Conservation (phyloP, 371 early-diverging fungal genomes). For the Lichtheimia ornata region DNA sequence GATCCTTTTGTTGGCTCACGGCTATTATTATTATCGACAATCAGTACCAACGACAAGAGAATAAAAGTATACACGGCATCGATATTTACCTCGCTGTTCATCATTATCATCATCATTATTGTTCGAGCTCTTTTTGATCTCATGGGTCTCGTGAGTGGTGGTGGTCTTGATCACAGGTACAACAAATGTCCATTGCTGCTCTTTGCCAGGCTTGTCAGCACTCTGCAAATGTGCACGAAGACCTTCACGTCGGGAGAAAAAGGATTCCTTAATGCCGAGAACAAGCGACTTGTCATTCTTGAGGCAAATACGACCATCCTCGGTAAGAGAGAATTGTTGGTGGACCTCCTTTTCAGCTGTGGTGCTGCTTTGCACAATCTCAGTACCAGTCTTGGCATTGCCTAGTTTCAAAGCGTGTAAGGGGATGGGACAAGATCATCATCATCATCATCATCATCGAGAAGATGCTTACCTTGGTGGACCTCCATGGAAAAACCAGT, state of each 20-base stretch:
- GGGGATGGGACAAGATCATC: too few relatives aligned
- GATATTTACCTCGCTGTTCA: too few relatives aligned
- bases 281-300: conserved; percentile 40
- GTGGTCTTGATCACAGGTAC: neutral
- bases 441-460: neutral
- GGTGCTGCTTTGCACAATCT: conserved; percentile 37
- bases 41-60: too few relatives aligned
- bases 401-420: conserved; percentile 17
- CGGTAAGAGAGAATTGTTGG: conserved; percentile 20
- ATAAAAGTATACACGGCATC: too few relatives aligned
- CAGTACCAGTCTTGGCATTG: conserved; percentile 43
- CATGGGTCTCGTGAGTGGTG: neutral
- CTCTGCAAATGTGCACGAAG: conserved; percentile 41
- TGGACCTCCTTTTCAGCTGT: neutral
- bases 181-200: neutral
- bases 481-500: conserved; percentile 59
- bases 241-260: conserved; percentile 44
- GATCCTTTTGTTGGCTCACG: too few relatives aligned
- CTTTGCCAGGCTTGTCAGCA: conserved; percentile 18
- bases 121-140: neutral
- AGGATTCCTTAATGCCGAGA: conserved; percentile 51
- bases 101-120: neutral
- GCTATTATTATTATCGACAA: too few relatives aligned
- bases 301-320: conserved; percentile 27
- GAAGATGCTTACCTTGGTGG: conserved; percentile 42